Base-by-base conservation (phyloP, 2,329 filamentous ascomycete genomes). In the Ophiocordyceps sinensis region DNA sequence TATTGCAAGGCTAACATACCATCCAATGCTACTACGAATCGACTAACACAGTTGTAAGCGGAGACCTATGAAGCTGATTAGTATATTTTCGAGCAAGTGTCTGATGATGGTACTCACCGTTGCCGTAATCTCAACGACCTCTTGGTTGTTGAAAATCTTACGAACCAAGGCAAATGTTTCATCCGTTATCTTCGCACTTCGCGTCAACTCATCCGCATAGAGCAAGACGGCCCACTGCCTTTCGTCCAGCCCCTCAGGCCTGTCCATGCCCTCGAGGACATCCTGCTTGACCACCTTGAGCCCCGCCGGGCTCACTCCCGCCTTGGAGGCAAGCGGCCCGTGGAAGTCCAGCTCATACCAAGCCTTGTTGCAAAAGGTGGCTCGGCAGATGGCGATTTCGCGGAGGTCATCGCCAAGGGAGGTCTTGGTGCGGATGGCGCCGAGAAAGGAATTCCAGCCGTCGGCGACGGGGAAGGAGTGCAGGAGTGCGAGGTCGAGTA, bases 261-360 rank as follows among this genome's bases (percentile, higher is more conserved):
- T 54, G 42, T 58, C 45, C 1, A 21, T 7, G 6, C 17, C 32
- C 1, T 49, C 49, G 4, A 58, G 45, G 0, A 41, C 52, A 17
- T 60, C 53, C 26, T 47, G 45, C 59, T 62, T 65, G 30, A 71
- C 59, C 5, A 62, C 49, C 42, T 64, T 62, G 50, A 80, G 60
- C 8, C 64, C 70, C n/a, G 63, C 66, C 28, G 68, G 61, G 15
- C 63, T 60, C 5, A 85, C 69, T 5, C 79, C 78, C 0, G 70
- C 78, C 17, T 63, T 63, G 9, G 67, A 64, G 5, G 72, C 71
- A 12, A 89, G 67, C 1, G 85, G 85, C 14, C 78, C 79, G 56
- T 94, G 86, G 41, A 85, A 75, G 30, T 65, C 73, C 85, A 84
- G 93, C 59, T 94, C 86, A 60, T 87, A 93, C 77, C 82, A 85